Percentiles rank a stretch among this genome's conserved stretches.
phyloP scores from a whole-genome alignment of 176 grass and related monocot genomes.

The Triticum urartu region DNA sequence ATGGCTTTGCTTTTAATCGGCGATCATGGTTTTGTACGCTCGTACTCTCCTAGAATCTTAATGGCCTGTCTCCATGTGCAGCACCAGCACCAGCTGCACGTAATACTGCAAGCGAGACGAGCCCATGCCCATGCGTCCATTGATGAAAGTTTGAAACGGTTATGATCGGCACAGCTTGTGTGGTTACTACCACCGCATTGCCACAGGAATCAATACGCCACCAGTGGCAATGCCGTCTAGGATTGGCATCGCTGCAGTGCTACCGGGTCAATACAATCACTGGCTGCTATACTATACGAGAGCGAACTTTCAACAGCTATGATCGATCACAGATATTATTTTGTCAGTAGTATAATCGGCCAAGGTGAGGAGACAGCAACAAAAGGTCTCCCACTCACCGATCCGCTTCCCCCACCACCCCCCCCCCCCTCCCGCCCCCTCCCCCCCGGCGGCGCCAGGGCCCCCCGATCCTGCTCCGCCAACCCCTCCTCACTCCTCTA shows the following conservation, averaged over 20 bases:
- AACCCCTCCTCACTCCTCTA: too few relatives aligned
- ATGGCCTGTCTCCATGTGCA: slow-evolving; percentile 32
- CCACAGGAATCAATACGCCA: slow-evolving; percentile 9
- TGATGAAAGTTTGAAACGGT: slow-evolving; percentile 12
- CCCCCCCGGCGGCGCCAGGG: too few relatives aligned
- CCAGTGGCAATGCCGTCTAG: not conserved
- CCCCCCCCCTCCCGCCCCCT: too few relatives aligned
- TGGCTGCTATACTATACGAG: not conserved
- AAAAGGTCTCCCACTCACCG: too few relatives aligned
- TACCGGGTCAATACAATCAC: not conserved
- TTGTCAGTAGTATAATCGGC: too few relatives aligned
- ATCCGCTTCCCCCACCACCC: too few relatives aligned
- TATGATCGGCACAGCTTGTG: not conserved
- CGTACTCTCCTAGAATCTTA: slow-evolving; percentile 31
- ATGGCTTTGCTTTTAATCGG: slow-evolving; percentile 51
- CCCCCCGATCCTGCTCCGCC: too few relatives aligned
- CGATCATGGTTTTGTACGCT: slow-evolving; percentile 31
- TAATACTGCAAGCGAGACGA: not conserved
- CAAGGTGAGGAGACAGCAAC: too few relatives aligned
- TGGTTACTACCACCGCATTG: not conserved
- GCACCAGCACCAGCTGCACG: not conserved
- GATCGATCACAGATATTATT: not conserved
- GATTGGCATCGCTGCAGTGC: not conserved
- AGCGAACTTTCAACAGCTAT: not conserved
- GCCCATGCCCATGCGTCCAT: slow-evolving; percentile 8